Conservation (phyloP, 1,284 basidiomycete genomes). For the Tilletia walkeri region DNA sequence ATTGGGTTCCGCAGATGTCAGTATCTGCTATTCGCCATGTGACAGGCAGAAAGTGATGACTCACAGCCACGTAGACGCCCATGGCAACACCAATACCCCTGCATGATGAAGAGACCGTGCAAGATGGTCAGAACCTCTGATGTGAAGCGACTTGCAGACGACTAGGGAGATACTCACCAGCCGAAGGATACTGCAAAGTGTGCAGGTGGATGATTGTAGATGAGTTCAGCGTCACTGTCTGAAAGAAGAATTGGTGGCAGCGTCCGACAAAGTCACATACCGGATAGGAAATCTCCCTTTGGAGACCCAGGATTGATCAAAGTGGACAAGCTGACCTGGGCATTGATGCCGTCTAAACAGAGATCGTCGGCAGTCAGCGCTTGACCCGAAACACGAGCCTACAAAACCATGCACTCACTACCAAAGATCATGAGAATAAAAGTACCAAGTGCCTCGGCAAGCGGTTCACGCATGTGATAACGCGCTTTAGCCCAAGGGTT, state of each 20-base stretch:
- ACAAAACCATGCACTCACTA: neutral
- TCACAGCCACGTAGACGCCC: conserved; percentile 21
- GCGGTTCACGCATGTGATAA: conserved; percentile 41
- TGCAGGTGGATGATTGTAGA: neutral
- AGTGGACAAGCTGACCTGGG: conserved; percentile 23
- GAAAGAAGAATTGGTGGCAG: neutral
- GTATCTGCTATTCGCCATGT: neutral
- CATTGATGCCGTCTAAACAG: conserved; percentile 20
- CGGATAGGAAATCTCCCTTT: conserved; percentile 31
- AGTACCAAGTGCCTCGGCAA: conserved; percentile 31
- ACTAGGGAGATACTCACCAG: neutral
- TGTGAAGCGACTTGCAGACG: neutral
- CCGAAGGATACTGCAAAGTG: neutral
- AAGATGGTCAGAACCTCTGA: neutral
- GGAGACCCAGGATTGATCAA: conserved; percentile 29
- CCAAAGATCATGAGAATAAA: conserved; percentile 27
- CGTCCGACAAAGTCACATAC: conserved; percentile 14
- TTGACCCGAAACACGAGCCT: too few relatives aligned
- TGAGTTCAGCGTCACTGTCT: too few relatives aligned
- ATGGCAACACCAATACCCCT: conserved; percentile 23
- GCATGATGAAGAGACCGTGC: neutral
- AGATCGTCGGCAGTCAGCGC: neutral
- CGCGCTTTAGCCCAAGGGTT: conserved; percentile 41
- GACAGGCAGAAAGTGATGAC: neutral
- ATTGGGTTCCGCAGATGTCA: neutral